phyloP scores from a whole-genome alignment of 1,139 yeast genomes.

The Suhomyces wounanorum region DNA sequence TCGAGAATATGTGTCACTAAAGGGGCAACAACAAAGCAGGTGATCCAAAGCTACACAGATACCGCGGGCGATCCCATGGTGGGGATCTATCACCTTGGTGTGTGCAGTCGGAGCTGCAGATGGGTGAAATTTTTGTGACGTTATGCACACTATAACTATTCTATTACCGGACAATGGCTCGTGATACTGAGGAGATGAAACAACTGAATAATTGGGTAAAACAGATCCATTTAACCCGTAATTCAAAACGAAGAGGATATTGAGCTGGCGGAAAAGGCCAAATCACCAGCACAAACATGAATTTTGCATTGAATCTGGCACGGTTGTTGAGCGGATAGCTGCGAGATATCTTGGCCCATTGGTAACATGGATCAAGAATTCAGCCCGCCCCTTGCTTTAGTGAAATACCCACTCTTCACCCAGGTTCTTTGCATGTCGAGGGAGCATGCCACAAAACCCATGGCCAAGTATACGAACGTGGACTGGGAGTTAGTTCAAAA shows the following conservation, averaged over 20 bases:
- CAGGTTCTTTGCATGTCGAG: constrained; percentile 8
- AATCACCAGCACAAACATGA: background rate
- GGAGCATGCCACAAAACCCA: constrained; percentile 1
- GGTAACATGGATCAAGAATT: background rate
- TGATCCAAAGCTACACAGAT: background rate
- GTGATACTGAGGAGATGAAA: constrained; percentile 1
- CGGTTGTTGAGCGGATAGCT: background rate
- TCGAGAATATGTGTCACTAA: constrained; percentile 2
- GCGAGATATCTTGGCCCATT: too few species aligned
- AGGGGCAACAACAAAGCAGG: background rate
- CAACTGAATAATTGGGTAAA: background rate
- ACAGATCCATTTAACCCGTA: background rate
- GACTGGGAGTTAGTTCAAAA: background rate
- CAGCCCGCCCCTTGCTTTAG: background rate
- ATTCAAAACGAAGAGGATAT: background rate
- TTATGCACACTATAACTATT: constrained; percentile 4
- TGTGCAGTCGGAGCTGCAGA: background rate
- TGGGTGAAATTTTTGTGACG: background rate
- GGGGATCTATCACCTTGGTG: background rate
- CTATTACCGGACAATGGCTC: constrained; percentile 1
- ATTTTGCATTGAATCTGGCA: background rate
- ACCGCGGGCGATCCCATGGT: background rate
- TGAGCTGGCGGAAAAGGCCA: background rate
- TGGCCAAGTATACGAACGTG: constrained; percentile 2
- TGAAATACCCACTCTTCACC: background rate